Conservation (phyloP, 441 rosid species). For the Theobroma grandiflorum region DNA sequence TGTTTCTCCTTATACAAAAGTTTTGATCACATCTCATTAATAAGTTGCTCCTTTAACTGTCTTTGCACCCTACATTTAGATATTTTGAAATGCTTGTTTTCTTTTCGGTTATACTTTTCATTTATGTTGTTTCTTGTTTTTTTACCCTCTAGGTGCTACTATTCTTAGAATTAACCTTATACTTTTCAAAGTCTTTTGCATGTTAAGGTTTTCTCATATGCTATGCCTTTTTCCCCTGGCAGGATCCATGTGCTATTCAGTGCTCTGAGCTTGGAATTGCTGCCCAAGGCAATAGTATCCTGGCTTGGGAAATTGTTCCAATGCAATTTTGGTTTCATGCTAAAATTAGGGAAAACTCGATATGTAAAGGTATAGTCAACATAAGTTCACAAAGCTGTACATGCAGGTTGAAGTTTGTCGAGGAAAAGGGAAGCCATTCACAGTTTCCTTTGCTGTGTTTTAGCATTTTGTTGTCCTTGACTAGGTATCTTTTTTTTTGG, state of each 20-base stretch:
- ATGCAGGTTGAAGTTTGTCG: conserved; percentile 73
- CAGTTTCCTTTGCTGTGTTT: conserved; percentile 1
- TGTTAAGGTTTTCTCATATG: conserved; percentile 14
- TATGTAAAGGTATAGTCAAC: conserved; percentile 7
- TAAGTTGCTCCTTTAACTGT: conserved; percentile 1
- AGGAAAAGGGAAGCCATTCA: conserved; percentile 67
- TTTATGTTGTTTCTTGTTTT: neutral
- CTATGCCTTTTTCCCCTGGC: conserved; percentile 20
- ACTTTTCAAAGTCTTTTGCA: neutral
- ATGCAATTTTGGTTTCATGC: conserved; percentile 39
- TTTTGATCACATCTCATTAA: neutral
- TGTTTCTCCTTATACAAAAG: neutral
- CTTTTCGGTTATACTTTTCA: neutral
- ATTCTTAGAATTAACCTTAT: neutral
- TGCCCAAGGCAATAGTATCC: conserved; percentile 63
- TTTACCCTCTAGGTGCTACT: neutral
- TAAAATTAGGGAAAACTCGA: conserved; percentile 20
- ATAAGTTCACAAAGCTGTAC: conserved; percentile 28
- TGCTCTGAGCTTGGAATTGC: conserved; percentile 76
- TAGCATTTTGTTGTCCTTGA: neutral
- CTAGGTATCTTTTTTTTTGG: neutral
- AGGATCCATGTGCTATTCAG: conserved; percentile 80
- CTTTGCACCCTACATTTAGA: neutral
- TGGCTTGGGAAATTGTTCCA: conserved; percentile 78
- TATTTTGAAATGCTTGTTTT: neutral